Evolutionary conservation across 140 eudicot species (phyloP).

Genomic region (Cichorium intybus): DNA sequence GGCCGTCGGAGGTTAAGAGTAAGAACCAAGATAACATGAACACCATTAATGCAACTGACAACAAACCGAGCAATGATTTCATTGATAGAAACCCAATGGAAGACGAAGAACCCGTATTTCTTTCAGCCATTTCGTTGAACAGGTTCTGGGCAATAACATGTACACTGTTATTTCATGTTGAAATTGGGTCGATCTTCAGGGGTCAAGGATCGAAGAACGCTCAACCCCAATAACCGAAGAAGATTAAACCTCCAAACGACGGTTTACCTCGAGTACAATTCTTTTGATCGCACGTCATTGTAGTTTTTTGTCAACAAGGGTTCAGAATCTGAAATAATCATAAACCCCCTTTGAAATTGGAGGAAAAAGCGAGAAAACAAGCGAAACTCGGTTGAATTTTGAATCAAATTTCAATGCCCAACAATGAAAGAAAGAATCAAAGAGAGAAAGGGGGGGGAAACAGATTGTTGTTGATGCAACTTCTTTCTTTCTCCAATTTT

Average conservation of each 20-base stretch:
- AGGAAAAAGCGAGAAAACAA: slow-evolving; percentile 11
- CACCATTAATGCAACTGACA: slow-evolving; percentile 47
- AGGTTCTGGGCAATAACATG: slow-evolving; percentile 14
- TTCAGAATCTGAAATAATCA: slow-evolving; percentile 14
- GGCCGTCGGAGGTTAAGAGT: slow-evolving; percentile 44
- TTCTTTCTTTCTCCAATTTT: neutral
- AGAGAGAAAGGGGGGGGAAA: slow-evolving; percentile 4
- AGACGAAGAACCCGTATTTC: slow-evolving; percentile 30
- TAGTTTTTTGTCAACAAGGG: neutral
- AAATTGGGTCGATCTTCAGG: neutral
- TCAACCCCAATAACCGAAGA: slow-evolving; percentile 13
- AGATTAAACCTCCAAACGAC: slow-evolving; percentile 12
- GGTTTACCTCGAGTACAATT: neutral
- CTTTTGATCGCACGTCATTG: neutral
- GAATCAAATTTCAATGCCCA: neutral
- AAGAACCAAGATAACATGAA: slow-evolving; percentile 71
- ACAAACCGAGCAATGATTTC: slow-evolving; percentile 54
- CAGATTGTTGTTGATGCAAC: slow-evolving; percentile 1
- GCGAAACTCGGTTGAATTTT: slow-evolving; percentile 20
- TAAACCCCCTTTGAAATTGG: slow-evolving; percentile 22
- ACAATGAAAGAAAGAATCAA: slow-evolving; percentile 14
- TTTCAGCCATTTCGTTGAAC: slow-evolving; percentile 47
- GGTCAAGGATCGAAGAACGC: neutral
- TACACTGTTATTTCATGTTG: neutral
- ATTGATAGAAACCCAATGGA: slow-evolving; percentile 33